A percentile compares a stretch with the other conserved stretches of the same genome.
Evolutionary conservation across 108 stramenopile species (phyloP).

Genomic region (Epithemia pelagica): DNA sequence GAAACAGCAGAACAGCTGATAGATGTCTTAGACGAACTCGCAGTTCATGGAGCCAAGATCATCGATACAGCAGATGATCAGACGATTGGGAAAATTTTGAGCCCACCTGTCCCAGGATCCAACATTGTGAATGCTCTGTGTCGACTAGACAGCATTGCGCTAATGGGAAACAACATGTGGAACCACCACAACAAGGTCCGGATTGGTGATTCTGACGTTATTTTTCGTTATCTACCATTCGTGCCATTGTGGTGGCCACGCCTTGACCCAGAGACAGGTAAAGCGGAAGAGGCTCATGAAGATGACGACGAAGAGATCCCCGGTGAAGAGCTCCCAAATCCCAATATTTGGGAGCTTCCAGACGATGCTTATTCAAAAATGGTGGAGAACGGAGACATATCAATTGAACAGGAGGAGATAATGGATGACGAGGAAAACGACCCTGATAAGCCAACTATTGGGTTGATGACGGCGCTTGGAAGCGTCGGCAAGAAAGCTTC

Average conservation of each 20-base stretch:
- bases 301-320: conserved; percentile 1
- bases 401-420: background rate
- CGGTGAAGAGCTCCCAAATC: background rate
- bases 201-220: conserved; percentile 46
- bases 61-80: conserved; percentile 70
- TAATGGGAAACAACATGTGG: conserved; percentile 43
- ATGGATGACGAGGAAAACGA: background rate
- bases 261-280: conserved; percentile 66
- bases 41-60: conserved; percentile 52
- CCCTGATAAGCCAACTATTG: background rate
- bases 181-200: conserved; percentile 56
- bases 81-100: conserved; percentile 72
- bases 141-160: conserved; percentile 68
- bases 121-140: conserved; percentile 75
- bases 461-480: background rate
- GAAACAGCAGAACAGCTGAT: conserved; percentile 29
- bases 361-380: too few species aligned
- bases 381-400: too few species aligned
- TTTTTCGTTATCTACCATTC: conserved; percentile 75
- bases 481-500: background rate
- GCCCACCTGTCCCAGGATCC: conserved; percentile 65
- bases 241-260: conserved; percentile 83
- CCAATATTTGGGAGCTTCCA: background rate
- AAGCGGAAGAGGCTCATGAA: conserved; percentile 27
- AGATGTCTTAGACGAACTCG: conserved; percentile 27